Conservation (phyloP, 768 basidiomycete species). For the Amanita inopinata region DNA sequence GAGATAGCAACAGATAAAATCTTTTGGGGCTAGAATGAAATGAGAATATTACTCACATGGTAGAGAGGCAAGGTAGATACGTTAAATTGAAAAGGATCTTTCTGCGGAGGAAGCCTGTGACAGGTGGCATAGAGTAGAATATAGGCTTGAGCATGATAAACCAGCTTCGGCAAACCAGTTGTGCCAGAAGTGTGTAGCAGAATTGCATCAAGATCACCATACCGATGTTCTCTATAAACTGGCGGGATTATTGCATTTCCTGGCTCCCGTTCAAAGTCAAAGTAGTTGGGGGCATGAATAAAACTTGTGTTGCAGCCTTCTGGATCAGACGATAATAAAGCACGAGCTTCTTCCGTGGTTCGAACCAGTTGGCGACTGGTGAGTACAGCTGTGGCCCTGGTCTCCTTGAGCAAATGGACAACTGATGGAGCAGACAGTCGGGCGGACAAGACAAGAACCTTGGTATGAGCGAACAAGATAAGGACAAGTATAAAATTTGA, state of each 20-base stretch:
- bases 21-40: background rate
- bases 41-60: constrained; percentile 20
- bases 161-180: constrained; percentile 40
- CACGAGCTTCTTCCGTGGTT: constrained; percentile 21
- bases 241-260: constrained; percentile 16
- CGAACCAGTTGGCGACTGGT: constrained; percentile 22
- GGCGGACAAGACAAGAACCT: constrained; percentile 28
- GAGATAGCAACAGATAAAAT: background rate
- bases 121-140: constrained; percentile 24
- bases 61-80: constrained; percentile 30
- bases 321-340: constrained; percentile 7
- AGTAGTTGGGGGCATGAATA: constrained; percentile 18
- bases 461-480: background rate
- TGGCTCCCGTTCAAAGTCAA: constrained; percentile 15
- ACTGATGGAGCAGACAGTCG: constrained; percentile 26
- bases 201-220: constrained; percentile 26
- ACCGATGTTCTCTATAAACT: constrained; percentile 14
- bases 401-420: constrained; percentile 24
- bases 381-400: constrained; percentile 20
- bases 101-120: constrained; percentile 24
- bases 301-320: constrained; percentile 7
- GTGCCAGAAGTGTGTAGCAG: constrained; percentile 45
- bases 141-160: constrained; percentile 26
- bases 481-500: background rate
- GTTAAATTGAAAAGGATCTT: constrained; percentile 19